These are phyloP conservation scores for Neurospora crassa DNA, from an alignment of 2,329 filamentous ascomycete genomes.

Conservation along the genomic window DNA sequence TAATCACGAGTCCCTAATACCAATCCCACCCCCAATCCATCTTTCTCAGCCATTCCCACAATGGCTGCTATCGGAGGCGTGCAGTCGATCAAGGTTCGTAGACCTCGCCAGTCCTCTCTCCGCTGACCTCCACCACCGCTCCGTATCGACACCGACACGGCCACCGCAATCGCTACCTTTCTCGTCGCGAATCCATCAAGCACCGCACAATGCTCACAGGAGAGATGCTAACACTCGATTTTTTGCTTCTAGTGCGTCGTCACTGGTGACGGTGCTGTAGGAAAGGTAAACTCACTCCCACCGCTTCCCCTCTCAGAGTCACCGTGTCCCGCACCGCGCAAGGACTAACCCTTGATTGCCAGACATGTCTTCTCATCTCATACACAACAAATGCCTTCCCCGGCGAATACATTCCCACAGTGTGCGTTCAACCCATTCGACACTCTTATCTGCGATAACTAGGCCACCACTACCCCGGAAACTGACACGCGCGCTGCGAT, in stretches of 20 bases:
- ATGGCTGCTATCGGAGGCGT: conserved; percentile 71
- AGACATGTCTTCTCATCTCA: conserved; percentile 98
- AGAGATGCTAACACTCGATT: conserved; percentile 26
- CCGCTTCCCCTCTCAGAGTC: conserved; percentile 12
- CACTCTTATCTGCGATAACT: not conserved
- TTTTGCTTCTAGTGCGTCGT: conserved; percentile 70
- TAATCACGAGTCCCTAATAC: not conserved
- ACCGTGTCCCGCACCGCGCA: conserved; percentile 10
- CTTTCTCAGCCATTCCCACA: conserved; percentile 28
- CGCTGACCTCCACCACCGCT: not conserved
- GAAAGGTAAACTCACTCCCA: conserved; percentile 60
- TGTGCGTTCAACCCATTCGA: conserved; percentile 47
- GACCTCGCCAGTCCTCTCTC: not conserved
- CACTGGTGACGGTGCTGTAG: conserved; percentile 97
- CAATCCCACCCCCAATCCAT: conserved; percentile 3
- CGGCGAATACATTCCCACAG: conserved; percentile 99
- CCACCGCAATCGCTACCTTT: not conserved
- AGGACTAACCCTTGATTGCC: conserved; percentile 14
- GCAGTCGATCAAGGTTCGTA: conserved; percentile 78
- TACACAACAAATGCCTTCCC: conserved; percentile 99
- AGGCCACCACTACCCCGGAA: conserved; percentile 9
- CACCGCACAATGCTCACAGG: not conserved
- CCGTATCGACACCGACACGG: conserved; percentile 4
- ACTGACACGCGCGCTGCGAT: conserved; percentile 11
- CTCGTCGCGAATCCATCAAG: conserved; percentile 5